Conservation (phyloP, 2,329 filamentous ascomycete species). For the Colletotrichum sp. region DNA sequence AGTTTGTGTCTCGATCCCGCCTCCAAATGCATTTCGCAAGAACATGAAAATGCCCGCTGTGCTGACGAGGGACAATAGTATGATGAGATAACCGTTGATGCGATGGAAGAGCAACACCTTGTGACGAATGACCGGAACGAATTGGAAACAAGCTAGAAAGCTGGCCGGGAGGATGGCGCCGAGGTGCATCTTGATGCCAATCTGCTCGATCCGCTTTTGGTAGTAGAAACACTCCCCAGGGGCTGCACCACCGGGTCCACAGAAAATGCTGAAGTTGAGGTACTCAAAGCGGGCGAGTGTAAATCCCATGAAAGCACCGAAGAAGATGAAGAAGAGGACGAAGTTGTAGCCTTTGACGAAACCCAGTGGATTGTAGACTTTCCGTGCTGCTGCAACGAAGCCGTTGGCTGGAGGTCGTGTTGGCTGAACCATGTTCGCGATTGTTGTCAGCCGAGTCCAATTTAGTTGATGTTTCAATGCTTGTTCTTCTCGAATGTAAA, state of each 20-base stretch:
- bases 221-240: conserved; percentile 43
- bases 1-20: conserved; percentile 54
- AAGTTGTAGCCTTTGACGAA: conserved; percentile 66
- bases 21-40: conserved; percentile 55
- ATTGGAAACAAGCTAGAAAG: conserved; percentile 52
- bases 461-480: background rate
- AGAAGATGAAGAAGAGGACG: conserved; percentile 55
- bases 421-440: background rate
- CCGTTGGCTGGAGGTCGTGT: conserved; percentile 18
- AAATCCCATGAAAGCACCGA: conserved; percentile 52
- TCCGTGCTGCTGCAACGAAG: conserved; percentile 25
- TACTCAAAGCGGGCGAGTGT: conserved; percentile 51
- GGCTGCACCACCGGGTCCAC: conserved; percentile 29
- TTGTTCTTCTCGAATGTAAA: background rate
- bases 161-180: conserved; percentile 47
- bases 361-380: conserved; percentile 52
- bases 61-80: conserved; percentile 50
- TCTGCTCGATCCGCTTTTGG: conserved; percentile 30
- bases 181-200: conserved; percentile 53
- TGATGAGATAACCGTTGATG: conserved; percentile 61
- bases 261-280: conserved; percentile 39
- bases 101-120: conserved; percentile 60
- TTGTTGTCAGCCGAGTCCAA: background rate
- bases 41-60: conserved; percentile 60
- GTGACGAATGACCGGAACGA: conserved; percentile 52